A percentile compares a stretch with the other conserved stretches of the same genome.
phyloP scores from a whole-genome alignment of 1,284 basidiomycete species.

The Sanghuangporus sanghuang region DNA sequence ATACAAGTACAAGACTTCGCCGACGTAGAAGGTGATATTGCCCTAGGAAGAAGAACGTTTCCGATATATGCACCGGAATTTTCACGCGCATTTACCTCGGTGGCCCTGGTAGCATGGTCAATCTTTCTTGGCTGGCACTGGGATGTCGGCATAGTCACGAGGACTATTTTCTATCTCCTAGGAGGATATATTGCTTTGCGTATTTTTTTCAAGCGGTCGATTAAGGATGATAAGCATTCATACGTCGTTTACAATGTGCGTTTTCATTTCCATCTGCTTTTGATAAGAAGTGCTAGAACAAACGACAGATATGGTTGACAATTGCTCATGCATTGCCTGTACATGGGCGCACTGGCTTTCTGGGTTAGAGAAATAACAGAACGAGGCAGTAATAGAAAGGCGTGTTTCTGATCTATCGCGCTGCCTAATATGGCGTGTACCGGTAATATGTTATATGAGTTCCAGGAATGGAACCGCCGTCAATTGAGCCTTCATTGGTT shows the following conservation, averaged over 20 bases:
- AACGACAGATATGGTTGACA: background rate
- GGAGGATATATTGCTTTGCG: background rate
- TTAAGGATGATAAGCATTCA: background rate
- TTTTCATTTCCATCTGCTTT: background rate
- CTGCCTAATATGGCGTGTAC: too few relatives aligned
- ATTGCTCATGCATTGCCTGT: background rate
- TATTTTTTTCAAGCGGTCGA: background rate
- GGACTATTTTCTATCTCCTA: background rate
- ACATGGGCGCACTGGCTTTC: background rate
- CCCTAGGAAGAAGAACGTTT: slow-evolving; percentile 28
- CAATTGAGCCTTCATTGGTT: too few relatives aligned
- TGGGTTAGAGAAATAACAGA: too few relatives aligned
- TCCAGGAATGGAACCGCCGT: too few relatives aligned
- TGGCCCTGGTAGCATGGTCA: background rate
- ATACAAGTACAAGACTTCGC: slow-evolving; percentile 32
- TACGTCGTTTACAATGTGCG: background rate
- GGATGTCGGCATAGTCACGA: background rate
- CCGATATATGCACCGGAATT: slow-evolving; percentile 29
- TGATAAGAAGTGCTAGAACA: background rate
- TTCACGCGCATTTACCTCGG: slow-evolving; percentile 19
- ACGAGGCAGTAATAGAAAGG: too few relatives aligned
- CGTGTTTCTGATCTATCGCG: too few relatives aligned
- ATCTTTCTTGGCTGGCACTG: background rate
- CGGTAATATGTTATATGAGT: too few relatives aligned
- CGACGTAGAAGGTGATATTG: slow-evolving; percentile 31